These are phyloP conservation scores for Haematococcus sp. DNA, from an alignment of 139 green algal genomes.

Conservation along the genomic window DNA sequence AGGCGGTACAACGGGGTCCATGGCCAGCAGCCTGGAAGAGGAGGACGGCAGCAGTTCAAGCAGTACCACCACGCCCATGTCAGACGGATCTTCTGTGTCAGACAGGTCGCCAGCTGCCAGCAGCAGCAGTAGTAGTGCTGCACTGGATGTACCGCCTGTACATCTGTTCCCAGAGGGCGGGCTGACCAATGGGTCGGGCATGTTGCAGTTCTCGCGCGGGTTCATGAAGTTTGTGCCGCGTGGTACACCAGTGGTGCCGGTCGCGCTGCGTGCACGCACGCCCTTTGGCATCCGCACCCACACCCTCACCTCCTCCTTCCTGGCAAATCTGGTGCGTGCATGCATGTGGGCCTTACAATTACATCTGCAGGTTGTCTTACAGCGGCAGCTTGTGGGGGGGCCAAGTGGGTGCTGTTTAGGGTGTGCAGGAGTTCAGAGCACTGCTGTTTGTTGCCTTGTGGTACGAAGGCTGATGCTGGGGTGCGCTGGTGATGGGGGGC, in stretches of 20 bases:
- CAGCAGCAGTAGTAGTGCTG: too few relatives aligned
- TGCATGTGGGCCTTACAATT: neutral
- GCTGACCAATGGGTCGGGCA: constrained; percentile 61
- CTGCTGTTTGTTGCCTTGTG: constrained; percentile 11
- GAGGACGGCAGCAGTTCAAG: too few relatives aligned
- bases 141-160: neutral
- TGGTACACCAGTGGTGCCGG: constrained; percentile 51
- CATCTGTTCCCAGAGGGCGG: constrained; percentile 63
- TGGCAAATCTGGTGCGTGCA: constrained; percentile 54
- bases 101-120: too few relatives aligned
- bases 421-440: neutral
- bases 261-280: constrained; percentile 34
- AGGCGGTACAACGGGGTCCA: too few relatives aligned
- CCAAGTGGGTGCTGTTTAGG: neutral
- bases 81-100: too few relatives aligned
- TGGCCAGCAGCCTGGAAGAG: too few relatives aligned
- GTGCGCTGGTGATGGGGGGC: too few relatives aligned
- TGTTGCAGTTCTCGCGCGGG: constrained; percentile 56
- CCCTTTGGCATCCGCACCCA: constrained; percentile 37
- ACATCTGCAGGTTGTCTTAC: neutral
- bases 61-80: too few relatives aligned
- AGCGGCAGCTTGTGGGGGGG: neutral
- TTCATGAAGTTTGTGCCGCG: constrained; percentile 51
- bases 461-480: too few relatives aligned
- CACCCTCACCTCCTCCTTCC: constrained; percentile 52